Base-by-base conservation (phyloP, 805 yeast species). In the Barnettozyma salicaria region DNA sequence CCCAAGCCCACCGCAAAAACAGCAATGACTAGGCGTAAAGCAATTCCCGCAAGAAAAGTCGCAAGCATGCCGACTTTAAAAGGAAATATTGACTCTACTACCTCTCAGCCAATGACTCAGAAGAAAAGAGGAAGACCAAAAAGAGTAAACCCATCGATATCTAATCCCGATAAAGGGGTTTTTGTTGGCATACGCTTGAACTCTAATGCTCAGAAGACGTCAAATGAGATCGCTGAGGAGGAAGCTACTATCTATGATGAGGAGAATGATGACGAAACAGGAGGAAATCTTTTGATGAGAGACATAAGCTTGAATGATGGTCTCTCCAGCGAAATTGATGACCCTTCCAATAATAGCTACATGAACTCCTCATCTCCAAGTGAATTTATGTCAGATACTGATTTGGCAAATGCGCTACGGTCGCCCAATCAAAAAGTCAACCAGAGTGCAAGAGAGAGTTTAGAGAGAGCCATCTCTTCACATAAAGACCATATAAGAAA, bases 351-450 rank as follows among this genome's bases (percentile, higher is more conserved):
- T 6, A 27, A 37, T 11, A 26, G 36, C 12, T n/a, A 37, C 4
- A 27, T 47, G 9, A 46, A 36, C 9, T 39, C 55, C 4, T 70
- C 78, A 7, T 71, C 78, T 3, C 73, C 75, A 4, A 64, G 73
- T 40, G 80, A 72, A 28, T 72, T 72, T 44, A 60, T 70, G 64
- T 70, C 77, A 11, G 80, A 74, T 43, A 59, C 67, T 3, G 78
- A 71, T 46, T 48, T 71, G 23, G 74, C 67, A 11, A 64, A 65
- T 32, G 75, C 72, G 0, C 44, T 60, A 42, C 59, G 56, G 30
- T 50, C 59, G 1, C 61, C 61, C 11, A 35, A 44, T 19, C 45
- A 41, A 23, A 34, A 32, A n/a, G 27, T 43, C 5, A 37, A 37
- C 12, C 47, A 35, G 28, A 40, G 48, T 18, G 54, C 56, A 5